These are phyloP conservation scores for Fusarium sp. DNA, from an alignment of 2,329 filamentous ascomycete species.

Conservation along the genomic window DNA sequence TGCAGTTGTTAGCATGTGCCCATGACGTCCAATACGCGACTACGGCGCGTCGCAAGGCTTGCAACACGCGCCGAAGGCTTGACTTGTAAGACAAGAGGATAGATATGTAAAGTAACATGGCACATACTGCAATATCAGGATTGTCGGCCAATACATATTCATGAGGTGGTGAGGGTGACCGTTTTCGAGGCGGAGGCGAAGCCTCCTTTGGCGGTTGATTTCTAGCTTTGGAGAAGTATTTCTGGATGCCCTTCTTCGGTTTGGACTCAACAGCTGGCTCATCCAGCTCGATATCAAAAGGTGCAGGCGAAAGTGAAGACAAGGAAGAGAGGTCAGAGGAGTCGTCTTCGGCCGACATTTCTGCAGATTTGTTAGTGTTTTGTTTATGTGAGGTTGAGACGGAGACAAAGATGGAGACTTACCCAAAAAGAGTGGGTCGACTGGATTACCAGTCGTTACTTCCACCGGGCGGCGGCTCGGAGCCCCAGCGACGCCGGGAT, in stretches of 20 bases:
- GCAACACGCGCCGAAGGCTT: slow-evolving; percentile 55
- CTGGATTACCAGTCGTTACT: too few relatives aligned
- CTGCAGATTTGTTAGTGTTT: slow-evolving; percentile 49
- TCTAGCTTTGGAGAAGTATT: slow-evolving; percentile 74
- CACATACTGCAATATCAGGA: slow-evolving; percentile 89
- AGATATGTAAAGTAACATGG: not conserved
- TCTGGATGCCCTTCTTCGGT: slow-evolving; percentile 70
- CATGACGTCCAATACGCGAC: slow-evolving; percentile 61
- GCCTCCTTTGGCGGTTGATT: slow-evolving; percentile 67
- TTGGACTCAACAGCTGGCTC: slow-evolving; percentile 58
- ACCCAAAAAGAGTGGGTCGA: too few relatives aligned
- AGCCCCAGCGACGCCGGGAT: too few relatives aligned
- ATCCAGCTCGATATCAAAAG: slow-evolving; percentile 65
- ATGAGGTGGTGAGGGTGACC: slow-evolving; percentile 89
- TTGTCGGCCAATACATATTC: slow-evolving; percentile 93
- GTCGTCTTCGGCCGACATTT: slow-evolving; percentile 71
- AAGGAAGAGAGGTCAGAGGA: slow-evolving; percentile 74
- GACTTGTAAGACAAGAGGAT: slow-evolving; percentile 43
- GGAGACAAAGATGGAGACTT: slow-evolving; percentile 38
- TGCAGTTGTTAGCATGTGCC: slow-evolving; percentile 60
- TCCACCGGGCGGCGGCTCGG: too few relatives aligned
- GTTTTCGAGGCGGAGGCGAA: slow-evolving; percentile 78
- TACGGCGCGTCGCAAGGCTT: slow-evolving; percentile 62
- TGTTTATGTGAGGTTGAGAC: slow-evolving; percentile 48
- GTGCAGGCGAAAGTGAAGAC: slow-evolving; percentile 62